Evolutionary conservation across 768 basidiomycete genomes (phyloP).

Genomic region (Mycena alexandri): DNA sequence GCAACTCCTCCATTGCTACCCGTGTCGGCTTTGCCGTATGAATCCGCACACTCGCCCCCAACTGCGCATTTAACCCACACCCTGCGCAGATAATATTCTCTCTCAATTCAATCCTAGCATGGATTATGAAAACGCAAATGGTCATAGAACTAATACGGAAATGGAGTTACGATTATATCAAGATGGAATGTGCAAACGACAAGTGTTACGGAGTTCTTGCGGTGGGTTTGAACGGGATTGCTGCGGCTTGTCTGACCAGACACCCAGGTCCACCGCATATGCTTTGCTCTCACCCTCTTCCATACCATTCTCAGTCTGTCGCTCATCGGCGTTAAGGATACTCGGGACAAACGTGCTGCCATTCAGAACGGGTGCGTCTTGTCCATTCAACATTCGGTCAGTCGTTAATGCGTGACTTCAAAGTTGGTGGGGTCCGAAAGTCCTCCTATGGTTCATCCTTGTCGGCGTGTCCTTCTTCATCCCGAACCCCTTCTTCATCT

Average conservation of each 20-base stretch:
- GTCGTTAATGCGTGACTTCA: conserved; percentile 15
- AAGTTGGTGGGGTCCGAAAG: conserved; percentile 99
- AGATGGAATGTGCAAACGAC: conserved; percentile 94
- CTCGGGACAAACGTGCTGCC: conserved; percentile 91
- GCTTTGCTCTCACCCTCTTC: conserved; percentile 93
- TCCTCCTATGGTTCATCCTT: conserved; percentile 88
- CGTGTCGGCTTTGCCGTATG: conserved; percentile 94
- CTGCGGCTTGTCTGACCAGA: conserved; percentile 19
- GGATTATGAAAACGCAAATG: conserved; percentile 94
- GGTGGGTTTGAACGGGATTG: conserved; percentile 60
- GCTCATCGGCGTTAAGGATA: conserved; percentile 90
- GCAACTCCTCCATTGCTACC: conserved; percentile 98
- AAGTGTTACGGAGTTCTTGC: conserved; percentile 98
- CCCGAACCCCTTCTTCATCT: conserved; percentile 97
- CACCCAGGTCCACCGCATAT: conserved; percentile 89
- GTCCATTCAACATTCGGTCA: conserved; percentile 4
- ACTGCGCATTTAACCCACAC: background rate
- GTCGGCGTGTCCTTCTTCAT: conserved; percentile 91
- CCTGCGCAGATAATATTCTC: conserved; percentile 89
- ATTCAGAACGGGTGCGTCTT: conserved; percentile 92
- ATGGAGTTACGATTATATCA: conserved; percentile 96
- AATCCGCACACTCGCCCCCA: conserved; percentile 9
- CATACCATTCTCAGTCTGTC: conserved; percentile 84
- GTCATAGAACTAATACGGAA: conserved; percentile 90
- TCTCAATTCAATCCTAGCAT: conserved; percentile 95